Base-by-base conservation (phyloP, 2,329 filamentous ascomycete genomes). In the Aspergillus luchuensis region DNA sequence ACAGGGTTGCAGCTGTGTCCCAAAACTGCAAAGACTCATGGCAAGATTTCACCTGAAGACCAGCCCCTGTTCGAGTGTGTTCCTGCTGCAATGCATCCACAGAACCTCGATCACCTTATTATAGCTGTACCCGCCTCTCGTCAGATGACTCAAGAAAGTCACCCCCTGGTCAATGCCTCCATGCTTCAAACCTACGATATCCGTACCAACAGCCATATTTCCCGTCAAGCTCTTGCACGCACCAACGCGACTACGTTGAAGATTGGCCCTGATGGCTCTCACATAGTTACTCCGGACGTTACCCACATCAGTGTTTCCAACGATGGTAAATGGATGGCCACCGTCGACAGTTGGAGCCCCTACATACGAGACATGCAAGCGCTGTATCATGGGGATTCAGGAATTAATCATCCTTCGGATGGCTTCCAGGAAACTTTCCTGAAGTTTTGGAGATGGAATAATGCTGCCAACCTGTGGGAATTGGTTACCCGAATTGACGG, bases 291-390 rank as follows among this genome's bases (percentile, higher is more conserved):
- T 67, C 94, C 95, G 0, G 86, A 89, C 63, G 85, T 97, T 50
- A 89, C 86, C 6, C 85, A 90, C 58, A 80, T 98, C 54, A 85
- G 88, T 47, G 87, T 95, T 67, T 94, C 91, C 47, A 80, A 84
- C 53, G 89, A 98, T 71, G 94, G 94, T 17, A 84, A 87, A 66
- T 98, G 94, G 93, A 84, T 99, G 59, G 93, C 90, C 4, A 97
- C 92, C 1, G 85, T 96, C 1, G 95, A 99, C 72, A 91, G 93
- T 70, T 99, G 95, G 95, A 84, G 85, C 55, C 92, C 92, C 1
- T 87, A 91, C 8, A 78, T 80, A 11, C 81, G 85, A 61, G 92
- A 97, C 71, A 77, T 91, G 13, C 83, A 85, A 41, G 83, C 84
- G 58, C 74, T 90, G 28, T 76, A 81, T 55, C 69, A 74, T 13